These are phyloP conservation scores for Tetrahymena malaccensis DNA, from an alignment of 73 alveolate genomes.

Conservation along the genomic window DNA sequence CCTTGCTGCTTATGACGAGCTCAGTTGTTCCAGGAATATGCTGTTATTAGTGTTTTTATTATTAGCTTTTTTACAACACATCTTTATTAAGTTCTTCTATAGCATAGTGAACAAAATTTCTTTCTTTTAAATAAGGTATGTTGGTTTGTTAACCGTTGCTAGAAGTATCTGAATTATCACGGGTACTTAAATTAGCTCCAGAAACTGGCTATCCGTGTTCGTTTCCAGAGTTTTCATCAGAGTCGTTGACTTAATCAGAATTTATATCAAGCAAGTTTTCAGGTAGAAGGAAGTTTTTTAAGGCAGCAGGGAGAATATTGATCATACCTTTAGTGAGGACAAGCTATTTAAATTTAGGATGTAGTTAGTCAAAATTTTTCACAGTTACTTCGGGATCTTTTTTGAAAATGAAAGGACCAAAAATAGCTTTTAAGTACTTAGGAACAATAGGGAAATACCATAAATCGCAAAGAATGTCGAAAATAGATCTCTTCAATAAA, in stretches of 20 bases:
- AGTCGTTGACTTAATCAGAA: neutral
- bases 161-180: neutral
- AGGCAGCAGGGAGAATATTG: neutral
- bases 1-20: neutral
- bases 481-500: neutral
- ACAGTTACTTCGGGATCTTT: neutral
- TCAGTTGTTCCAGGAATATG: neutral
- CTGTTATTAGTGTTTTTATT: neutral
- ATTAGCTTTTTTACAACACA: neutral
- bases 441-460: neutral
- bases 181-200: neutral
- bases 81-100: neutral
- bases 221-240: neutral
- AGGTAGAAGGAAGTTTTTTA: neutral
- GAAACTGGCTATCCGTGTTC: neutral
- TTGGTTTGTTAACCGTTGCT: neutral
- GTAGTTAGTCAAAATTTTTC: neutral
- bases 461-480: neutral
- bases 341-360: neutral
- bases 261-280: neutral
- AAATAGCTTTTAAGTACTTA: neutral
- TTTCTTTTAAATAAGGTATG: neutral
- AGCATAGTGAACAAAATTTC: neutral
- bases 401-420: neutral
- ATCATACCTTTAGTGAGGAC: neutral